Evolutionary conservation across 345 rosid species (phyloP), one percentile per base, ranked within the genome.

Genomic region (Linum trigynum): DNA sequence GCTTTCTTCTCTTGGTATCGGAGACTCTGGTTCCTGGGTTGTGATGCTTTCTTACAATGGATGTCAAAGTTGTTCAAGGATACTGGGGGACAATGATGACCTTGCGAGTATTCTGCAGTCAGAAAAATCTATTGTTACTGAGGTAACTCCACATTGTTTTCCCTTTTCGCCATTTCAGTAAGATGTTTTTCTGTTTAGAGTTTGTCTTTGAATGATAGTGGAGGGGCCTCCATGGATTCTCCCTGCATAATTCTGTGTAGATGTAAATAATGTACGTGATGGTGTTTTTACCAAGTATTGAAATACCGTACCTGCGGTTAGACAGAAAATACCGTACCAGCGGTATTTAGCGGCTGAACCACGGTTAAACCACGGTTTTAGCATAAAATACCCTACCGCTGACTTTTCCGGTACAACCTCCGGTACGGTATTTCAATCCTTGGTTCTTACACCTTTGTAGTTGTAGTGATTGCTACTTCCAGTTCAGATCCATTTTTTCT

Each of bases 61-160:
- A 68, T 90, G 95, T 72, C 90, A 86, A 61, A 75, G 76, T 51
- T 88, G 89, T 77, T 85, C 89, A 72, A 88, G 76, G 82, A 74
- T 78, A 76, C 67, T 88, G 36, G 81, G 84, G 75, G 86, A 75
- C 14, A 80, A 60, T 57, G 81, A 85, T 58, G 86, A 84, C 62
- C 77, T 94, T 56, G 71, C 65, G 75, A 76, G 74, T 70, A 72
- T 66, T 63, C 66, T 90, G 50, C 74, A 76, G 75, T 75, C 63
- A 72, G 82, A 75, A 36, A 76, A 79, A 67, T 81, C 82, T 2
- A 69, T 81, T 58, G 84, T 94, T 70, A 63, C 63, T 57, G 95
- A 94, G 89, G 99, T 85, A 70, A 63, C 75, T 65, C 2, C 43
- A 23, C 57, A 1, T 17, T 4, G 23, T 5, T 55, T 66, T 23